Base-by-base conservation (phyloP, 139 green algal genomes). In the Bryopsis sp. region DNA sequence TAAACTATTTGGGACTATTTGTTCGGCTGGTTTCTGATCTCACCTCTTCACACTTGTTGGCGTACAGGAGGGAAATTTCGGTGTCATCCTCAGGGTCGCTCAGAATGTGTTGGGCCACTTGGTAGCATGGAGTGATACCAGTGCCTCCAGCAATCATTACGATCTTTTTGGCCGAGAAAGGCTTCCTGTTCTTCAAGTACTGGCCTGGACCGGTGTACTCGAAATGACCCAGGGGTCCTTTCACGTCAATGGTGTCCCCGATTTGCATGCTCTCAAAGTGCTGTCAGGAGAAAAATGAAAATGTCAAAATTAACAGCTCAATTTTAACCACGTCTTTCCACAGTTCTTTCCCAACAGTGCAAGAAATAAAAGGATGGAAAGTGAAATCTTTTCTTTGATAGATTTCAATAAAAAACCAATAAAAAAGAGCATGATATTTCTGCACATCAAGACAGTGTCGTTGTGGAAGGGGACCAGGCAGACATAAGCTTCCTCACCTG, bases 131-230 rank as follows among this genome's bases (percentile, higher is more conserved):
- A 1, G 82, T 90, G 67, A 91, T 95, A 64, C 92, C 93, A 0
- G 94, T 97, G 59, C 94, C 94, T 43, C 94, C 94, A 22, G 92
- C 91, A 39, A 98, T 83, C 82, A 99, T 93, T 36, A 72, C 84
- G 48, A 98, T 75, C 59, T 85, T 70, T 39, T 61, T 84, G 37
- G 67, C 76, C 1, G 68, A 47, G 1, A 63, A 62, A 34, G 39
- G 4, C 68, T 87, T 86, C 68, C 74, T n/a, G 67, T 87, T 83
- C 74, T 84, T 70, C 22, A 66, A 79, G 73, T 87, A 95, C 22
- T 37, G 57, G 39, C 85, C 84, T 2, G 65, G 32, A 33, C 87
- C 87, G 24, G 83, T 64, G 80, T 97, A 99, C 28, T 84, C 57
- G 39, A 97, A 89, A 76, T 96, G 88, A 2, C 94, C 94, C n/a